Evolutionary conservation across 1,284 basidiomycete species (phyloP), one percentile per base, ranked within the genome.

Genomic region (Pseudozyma tsukubaensis): DNA sequence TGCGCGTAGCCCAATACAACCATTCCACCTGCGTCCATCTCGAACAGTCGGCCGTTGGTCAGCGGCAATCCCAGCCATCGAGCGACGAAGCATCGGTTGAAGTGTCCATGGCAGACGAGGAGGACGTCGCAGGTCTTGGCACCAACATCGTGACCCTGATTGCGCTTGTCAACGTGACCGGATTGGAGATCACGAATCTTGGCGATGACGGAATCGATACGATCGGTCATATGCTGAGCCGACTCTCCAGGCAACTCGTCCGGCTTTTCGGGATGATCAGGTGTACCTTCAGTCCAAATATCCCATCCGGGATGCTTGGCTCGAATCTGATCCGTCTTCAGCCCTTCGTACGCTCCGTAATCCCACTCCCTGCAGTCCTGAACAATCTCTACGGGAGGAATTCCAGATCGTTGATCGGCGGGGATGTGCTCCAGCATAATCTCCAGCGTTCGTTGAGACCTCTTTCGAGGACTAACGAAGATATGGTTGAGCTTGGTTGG

Each of bases 301-400:
- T 84, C 77, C 83, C 83, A 84, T 35, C 74, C 74, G 3, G 80
- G 77, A 35, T 68, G 64, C 36, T 60, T 62, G 16, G 64, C 57
- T 34, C 74, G 69, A 37, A 84, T 84, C 54, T 78, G 50, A 24
- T 73, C 60, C 7, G 80, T 83, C 66, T 82, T 79, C n/a, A 77
- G 48, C 4, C 82, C 82, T 37, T 84, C 82, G 63, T 81, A 83
- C 1, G 78, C 80, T 32, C 83, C 83, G 55, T 84, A 84, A 59
- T 83, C 81, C 83, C 83, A 84, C 51, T 84, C 83, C 19, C 81
- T 68, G 50, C 80, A 78, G 19, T 83, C 78, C 36, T 83, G 69
- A 2, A 66, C 19, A 21, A 77, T 59, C 43, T 78, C 68, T 0
- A 77, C 65, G 19, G 49, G 34, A 0, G 79, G 79, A 12, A 83